Percentiles rank a stretch among this genome's conserved stretches.
Conservation (phyloP, 139 green algal species). For the Chlamydomonas sp. region DNA sequence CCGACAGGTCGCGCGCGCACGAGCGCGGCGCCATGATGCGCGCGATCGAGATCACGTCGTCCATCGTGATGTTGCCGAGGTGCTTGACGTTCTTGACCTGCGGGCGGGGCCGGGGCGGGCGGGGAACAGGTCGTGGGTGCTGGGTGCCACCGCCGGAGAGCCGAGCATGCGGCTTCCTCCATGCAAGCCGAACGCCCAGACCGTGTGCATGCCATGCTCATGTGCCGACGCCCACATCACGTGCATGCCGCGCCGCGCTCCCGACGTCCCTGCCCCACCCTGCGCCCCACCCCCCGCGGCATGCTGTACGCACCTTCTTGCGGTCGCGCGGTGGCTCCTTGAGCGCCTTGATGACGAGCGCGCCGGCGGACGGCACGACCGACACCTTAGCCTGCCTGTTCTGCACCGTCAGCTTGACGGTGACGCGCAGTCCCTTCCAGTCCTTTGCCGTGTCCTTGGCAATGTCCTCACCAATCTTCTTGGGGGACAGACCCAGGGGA, state of each 20-base stretch:
- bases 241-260: too few species aligned
- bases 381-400: constrained; percentile 97
- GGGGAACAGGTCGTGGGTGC: too few species aligned
- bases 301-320: constrained; percentile 76
- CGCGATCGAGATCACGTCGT: constrained; percentile 94
- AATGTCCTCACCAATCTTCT: constrained; percentile 99
- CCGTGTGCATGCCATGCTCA: too few species aligned
- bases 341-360: constrained; percentile 97
- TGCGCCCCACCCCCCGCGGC: background rate
- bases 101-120: constrained; percentile 5
- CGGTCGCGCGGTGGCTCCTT: constrained; percentile 91
- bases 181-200: too few species aligned
- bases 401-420: constrained; percentile 96
- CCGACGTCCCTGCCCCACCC: too few species aligned
- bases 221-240: too few species aligned
- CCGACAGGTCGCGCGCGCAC: constrained; percentile 80
- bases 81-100: constrained; percentile 99
- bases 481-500: constrained; percentile 97
- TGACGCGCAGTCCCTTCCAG: constrained; percentile 98
- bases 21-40: constrained; percentile 88
- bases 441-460: constrained; percentile 99
- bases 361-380: constrained; percentile 89
- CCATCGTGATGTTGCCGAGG: constrained; percentile 88
- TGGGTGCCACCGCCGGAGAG: too few species aligned
- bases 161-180: background rate